A percentile compares a stretch with the other conserved stretches of the same genome.
Conservation (phyloP, 495 filamentous ascomycete species). For the Hypoxylon perforatum region DNA sequence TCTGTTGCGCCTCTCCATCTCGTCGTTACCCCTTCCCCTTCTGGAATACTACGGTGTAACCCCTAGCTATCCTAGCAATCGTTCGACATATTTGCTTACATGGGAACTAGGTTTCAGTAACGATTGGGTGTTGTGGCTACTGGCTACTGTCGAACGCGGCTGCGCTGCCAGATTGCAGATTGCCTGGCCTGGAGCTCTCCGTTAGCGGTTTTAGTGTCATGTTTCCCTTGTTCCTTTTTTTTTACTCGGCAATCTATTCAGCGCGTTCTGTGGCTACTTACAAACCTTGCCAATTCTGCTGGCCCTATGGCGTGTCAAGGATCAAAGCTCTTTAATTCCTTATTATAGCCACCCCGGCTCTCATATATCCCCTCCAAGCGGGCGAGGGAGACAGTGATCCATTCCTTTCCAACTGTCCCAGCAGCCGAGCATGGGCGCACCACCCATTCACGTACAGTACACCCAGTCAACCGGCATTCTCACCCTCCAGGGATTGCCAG, state of each 20-base stretch:
- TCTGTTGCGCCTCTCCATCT: conserved; percentile 23
- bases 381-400: conserved; percentile 46
- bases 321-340: conserved; percentile 51
- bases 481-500: conserved; percentile 48
- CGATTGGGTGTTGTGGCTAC: conserved; percentile 14
- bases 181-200: conserved; percentile 21
- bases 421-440: conserved; percentile 47
- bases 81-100: conserved; percentile 32
- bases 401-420: conserved; percentile 44
- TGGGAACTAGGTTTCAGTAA: conserved; percentile 30
- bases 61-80: conserved; percentile 8
- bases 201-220: conserved; percentile 42
- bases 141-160: conserved; percentile 21
- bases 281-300: conserved; percentile 46
- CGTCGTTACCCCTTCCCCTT: neutral
- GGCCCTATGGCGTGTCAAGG: conserved; percentile 57
- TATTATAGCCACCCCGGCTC: conserved; percentile 59
- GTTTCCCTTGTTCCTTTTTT: conserved; percentile 41
- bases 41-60: neutral
- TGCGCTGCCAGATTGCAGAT: conserved; percentile 29
- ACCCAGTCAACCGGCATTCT: conserved; percentile 48
- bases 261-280: conserved; percentile 43
- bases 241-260: conserved; percentile 50
- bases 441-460: conserved; percentile 44
- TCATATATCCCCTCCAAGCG: conserved; percentile 54